A percentile compares a stretch with the other conserved stretches of the same genome.
Evolutionary conservation across 306 rosid genomes (phyloP).

Genomic region (Ormosia emarginata): DNA sequence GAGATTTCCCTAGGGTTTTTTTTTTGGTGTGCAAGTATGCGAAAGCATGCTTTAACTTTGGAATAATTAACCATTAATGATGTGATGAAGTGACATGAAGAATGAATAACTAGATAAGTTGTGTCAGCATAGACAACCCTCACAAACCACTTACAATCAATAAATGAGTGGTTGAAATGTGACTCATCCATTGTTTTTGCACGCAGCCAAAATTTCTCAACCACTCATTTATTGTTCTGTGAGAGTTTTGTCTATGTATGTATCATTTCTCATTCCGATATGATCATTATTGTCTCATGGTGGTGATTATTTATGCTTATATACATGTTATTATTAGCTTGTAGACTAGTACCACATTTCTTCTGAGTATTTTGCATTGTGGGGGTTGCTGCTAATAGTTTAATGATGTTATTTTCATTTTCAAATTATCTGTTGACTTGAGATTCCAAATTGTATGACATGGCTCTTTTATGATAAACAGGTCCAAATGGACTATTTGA

Average conservation of each 20-base stretch:
- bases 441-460: conserved; percentile 18
- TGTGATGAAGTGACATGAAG: no score
- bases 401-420: neutral
- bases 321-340: neutral
- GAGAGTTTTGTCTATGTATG: neutral
- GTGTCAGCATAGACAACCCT: neutral
- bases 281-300: neutral
- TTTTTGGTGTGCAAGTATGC: no score
- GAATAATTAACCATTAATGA: no score
- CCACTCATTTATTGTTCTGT: neutral
- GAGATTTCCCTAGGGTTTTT: no score
- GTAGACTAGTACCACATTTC: neutral
- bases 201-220: neutral
- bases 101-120: no score
- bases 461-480: conserved; percentile 25
- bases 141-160: neutral
- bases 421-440: conserved; percentile 7
- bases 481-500: conserved; percentile 56
- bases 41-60: no score
- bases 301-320: neutral
- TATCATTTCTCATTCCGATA: neutral
- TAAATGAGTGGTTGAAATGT: neutral
- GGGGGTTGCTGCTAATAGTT: neutral
- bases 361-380: no score
- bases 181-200: neutral